phyloP scores from a whole-genome alignment of 768 basidiomycete genomes.

The Phanerochaete carnosa region DNA sequence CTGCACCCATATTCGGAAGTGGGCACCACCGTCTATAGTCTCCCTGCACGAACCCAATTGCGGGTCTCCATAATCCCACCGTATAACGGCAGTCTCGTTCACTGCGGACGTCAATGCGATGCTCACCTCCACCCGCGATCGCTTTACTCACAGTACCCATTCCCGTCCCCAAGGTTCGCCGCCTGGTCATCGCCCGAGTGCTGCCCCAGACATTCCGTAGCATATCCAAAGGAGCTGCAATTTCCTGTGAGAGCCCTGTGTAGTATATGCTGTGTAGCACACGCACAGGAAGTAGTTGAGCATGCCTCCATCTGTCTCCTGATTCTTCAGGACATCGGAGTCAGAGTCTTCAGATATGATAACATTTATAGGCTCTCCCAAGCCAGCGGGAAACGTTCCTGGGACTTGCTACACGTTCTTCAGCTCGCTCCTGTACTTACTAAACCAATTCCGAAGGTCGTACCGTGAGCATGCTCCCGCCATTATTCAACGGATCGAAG shows the following conservation, averaged over 20 bases:
- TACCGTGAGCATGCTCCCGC: constrained; percentile 74
- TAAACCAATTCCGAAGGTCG: constrained; percentile 25
- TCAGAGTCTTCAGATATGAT: constrained; percentile 81
- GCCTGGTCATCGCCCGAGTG: constrained; percentile 63
- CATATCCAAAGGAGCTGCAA: constrained; percentile 64
- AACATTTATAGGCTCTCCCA: constrained; percentile 84
- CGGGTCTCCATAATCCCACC: constrained; percentile 81
- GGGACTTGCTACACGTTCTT: constrained; percentile 40
- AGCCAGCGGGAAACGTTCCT: constrained; percentile 61
- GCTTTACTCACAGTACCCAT: constrained; percentile 55
- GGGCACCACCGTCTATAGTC: constrained; percentile 81
- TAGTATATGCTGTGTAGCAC: neutral
- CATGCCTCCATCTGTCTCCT: constrained; percentile 63
- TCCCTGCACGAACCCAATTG: constrained; percentile 84
- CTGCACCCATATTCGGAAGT: constrained; percentile 88
- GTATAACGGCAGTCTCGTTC: constrained; percentile 80
- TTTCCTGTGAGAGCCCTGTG: neutral
- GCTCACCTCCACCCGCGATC: neutral
- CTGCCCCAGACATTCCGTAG: constrained; percentile 82
- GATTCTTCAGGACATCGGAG: constrained; percentile 58
- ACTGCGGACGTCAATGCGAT: constrained; percentile 34
- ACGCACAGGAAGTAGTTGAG: constrained; percentile 80
- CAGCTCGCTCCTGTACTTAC: neutral
- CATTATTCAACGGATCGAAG: constrained; percentile 49
- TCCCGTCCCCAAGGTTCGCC: constrained; percentile 82